phyloP scores from a whole-genome alignment of 2,329 filamentous ascomycete species.

The Aspergillus chevalieri region DNA sequence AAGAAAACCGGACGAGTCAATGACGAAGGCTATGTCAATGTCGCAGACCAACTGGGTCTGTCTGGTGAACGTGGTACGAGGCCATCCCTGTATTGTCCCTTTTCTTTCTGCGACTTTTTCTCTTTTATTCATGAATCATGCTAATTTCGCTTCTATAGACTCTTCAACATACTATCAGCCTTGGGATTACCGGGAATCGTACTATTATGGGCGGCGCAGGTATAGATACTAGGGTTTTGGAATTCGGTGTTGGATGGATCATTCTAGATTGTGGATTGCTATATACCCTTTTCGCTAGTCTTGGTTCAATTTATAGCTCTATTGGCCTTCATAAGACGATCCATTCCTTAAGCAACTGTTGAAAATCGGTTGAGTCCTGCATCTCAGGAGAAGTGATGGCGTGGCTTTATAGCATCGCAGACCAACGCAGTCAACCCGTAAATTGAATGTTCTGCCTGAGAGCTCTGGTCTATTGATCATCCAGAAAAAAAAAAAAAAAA shows the following conservation, averaged over 20 bases:
- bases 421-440: too few species aligned
- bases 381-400: too few species aligned
- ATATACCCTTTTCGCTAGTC: constrained; percentile 1
- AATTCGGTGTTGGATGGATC: neutral
- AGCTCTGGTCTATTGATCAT: too few species aligned
- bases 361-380: too few species aligned
- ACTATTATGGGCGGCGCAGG: constrained; percentile 14
- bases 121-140: neutral
- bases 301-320: too few species aligned
- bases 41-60: constrained; percentile 38
- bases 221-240: neutral
- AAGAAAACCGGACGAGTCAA: constrained; percentile 21
- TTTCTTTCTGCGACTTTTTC: constrained; percentile 1
- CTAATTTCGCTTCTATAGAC: constrained; percentile 17
- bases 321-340: too few species aligned
- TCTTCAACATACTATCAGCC: constrained; percentile 37
- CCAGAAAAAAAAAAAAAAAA: too few species aligned
- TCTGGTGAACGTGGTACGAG: constrained; percentile 33
- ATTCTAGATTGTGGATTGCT: neutral
- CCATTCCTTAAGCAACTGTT: too few species aligned
- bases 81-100: constrained; percentile 14
- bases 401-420: too few species aligned
- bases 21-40: constrained; percentile 41
- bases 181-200: constrained; percentile 27
- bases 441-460: too few species aligned